Percentiles rank a stretch among this genome's conserved stretches.
Evolutionary conservation across 140 eudicot species (phyloP).

Genomic region (Flaveria floridana): DNA sequence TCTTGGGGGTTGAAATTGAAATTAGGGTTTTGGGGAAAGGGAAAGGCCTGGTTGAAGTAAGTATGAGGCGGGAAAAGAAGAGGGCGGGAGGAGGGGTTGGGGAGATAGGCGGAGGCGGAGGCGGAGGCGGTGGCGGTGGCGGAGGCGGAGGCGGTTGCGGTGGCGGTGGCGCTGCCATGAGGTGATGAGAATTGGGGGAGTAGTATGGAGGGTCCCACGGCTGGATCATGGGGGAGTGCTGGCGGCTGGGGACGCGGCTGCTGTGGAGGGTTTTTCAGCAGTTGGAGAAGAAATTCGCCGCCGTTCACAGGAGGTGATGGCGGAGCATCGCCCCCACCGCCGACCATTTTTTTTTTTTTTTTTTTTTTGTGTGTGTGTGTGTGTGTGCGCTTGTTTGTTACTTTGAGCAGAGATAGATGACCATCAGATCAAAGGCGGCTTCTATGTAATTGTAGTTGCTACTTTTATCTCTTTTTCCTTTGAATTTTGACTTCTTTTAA

Average conservation of each 20-base stretch:
- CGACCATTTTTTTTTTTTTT: constrained; percentile 40
- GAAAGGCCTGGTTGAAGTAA: constrained; percentile 43
- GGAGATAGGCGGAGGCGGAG: no score
- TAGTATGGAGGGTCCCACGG: constrained; percentile 65
- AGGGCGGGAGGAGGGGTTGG: constrained; percentile 24
- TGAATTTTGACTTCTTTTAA: no score
- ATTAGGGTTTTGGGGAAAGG: constrained; percentile 63
- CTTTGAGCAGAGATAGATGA: no score
- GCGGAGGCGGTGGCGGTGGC: no score
- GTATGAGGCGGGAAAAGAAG: constrained; percentile 55
- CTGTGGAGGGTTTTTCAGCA: constrained; percentile 62
- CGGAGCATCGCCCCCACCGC: constrained; percentile 58
- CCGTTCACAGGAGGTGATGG: constrained; percentile 48
- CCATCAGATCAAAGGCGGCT: no score
- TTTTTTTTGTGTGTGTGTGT: not conserved
- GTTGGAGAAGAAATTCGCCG: constrained; percentile 80
- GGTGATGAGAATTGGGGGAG: constrained; percentile 26
- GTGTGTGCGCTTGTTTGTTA: no score
- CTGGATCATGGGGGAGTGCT: constrained; percentile 58
- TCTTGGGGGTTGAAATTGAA: not conserved
- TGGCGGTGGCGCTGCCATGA: constrained; percentile 15
- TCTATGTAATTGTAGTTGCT: no score
- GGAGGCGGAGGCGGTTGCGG: not conserved
- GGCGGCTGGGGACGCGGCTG: constrained; percentile 34
- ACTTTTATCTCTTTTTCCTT: no score